Percentiles rank a stretch among this genome's conserved stretches.
These are phyloP conservation scores for Pythium brassicae DNA, from an alignment of 352 stramenopile species.

Conservation along the genomic window DNA sequence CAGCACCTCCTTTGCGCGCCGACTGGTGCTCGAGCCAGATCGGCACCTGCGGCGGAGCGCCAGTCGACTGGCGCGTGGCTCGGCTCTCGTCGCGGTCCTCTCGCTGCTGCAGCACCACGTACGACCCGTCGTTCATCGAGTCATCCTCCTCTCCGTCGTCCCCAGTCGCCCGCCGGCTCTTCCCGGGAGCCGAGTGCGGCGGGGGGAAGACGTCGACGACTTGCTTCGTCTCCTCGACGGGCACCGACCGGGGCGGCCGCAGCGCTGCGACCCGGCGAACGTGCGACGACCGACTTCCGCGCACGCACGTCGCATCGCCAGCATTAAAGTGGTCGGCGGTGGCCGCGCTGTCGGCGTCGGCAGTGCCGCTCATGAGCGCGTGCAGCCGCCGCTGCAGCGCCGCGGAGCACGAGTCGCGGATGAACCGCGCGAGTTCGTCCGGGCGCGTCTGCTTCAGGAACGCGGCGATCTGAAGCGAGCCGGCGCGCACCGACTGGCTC, in stretches of 20 bases:
- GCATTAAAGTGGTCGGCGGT: constrained; percentile 46
- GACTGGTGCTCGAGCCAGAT: constrained; percentile 54
- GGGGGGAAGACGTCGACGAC: constrained; percentile 60
- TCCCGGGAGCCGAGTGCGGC: constrained; percentile 62
- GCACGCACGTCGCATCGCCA: constrained; percentile 50
- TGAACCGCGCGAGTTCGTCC: constrained; percentile 39
- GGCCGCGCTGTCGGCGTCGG: constrained; percentile 29
- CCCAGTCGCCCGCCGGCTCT: constrained; percentile 32
- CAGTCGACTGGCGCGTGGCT: not conserved
- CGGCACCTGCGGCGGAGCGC: constrained; percentile 26
- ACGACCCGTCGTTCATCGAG: constrained; percentile 33
- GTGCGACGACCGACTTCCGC: constrained; percentile 67
- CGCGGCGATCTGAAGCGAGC: constrained; percentile 39
- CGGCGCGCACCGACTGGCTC: constrained; percentile 37
- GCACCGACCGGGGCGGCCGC: constrained; percentile 56
- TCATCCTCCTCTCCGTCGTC: constrained; percentile 18
- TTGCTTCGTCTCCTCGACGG: constrained; percentile 58
- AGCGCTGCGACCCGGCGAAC: constrained; percentile 67
- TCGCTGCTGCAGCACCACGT: constrained; percentile 19
- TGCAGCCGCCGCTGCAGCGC: constrained; percentile 57
- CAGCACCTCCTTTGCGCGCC: constrained; percentile 17
- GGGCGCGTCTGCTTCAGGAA: constrained; percentile 28
- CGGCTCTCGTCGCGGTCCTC: constrained; percentile 13
- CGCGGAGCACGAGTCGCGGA: constrained; percentile 51
- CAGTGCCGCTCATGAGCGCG: constrained; percentile 28